Percentiles rank a stretch among this genome's conserved stretches.
phyloP scores from a whole-genome alignment of 2,329 filamentous ascomycete species.

The Colletotrichum orchidophilum region DNA sequence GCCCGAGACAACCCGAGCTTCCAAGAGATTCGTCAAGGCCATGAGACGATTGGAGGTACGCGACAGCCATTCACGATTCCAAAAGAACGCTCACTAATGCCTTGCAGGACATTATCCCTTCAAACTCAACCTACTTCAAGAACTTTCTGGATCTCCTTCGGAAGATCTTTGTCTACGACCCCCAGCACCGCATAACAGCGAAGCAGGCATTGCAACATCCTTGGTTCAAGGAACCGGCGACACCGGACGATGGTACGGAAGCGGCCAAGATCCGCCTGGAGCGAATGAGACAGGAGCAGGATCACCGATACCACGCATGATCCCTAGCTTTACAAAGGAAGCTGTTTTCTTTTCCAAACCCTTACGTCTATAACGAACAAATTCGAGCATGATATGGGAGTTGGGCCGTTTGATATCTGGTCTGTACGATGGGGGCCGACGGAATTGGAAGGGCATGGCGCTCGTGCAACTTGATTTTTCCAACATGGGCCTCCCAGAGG shows the following conservation, averaged over 20 bases:
- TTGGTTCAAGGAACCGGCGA: slow-evolving; percentile 72
- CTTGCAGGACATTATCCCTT: slow-evolving; percentile 70
- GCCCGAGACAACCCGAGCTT: slow-evolving; percentile 70
- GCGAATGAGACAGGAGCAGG: slow-evolving; percentile 55
- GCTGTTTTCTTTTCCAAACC: slow-evolving; percentile 27
- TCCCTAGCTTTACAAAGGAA: slow-evolving; percentile 17
- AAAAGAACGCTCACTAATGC: slow-evolving; percentile 33
- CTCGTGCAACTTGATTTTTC: slow-evolving; percentile 32
- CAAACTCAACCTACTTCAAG: slow-evolving; percentile 65
- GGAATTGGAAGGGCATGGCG: slow-evolving; percentile 26
- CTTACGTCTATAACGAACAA: slow-evolving; percentile 35
- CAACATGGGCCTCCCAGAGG: slow-evolving; percentile 10
- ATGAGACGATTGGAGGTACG: slow-evolving; percentile 74
- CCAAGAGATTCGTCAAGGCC: slow-evolving; percentile 73
- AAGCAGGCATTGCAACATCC: slow-evolving; percentile 73
- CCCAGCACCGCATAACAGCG: slow-evolving; percentile 71
- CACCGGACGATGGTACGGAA: slow-evolving; percentile 74
- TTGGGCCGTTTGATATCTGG: slow-evolving; percentile 34
- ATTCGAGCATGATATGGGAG: slow-evolving; percentile 35
- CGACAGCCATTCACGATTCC: slow-evolving; percentile 16
- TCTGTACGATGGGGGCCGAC: slow-evolving; percentile 30
- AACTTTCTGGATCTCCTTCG: slow-evolving; percentile 72
- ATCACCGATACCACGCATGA: slow-evolving; percentile 37
- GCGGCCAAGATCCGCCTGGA: slow-evolving; percentile 71
- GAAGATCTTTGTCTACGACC: slow-evolving; percentile 76